phyloP scores from a whole-genome alignment of 257 asterid species.

The Parsonsia alboflavescens region DNA sequence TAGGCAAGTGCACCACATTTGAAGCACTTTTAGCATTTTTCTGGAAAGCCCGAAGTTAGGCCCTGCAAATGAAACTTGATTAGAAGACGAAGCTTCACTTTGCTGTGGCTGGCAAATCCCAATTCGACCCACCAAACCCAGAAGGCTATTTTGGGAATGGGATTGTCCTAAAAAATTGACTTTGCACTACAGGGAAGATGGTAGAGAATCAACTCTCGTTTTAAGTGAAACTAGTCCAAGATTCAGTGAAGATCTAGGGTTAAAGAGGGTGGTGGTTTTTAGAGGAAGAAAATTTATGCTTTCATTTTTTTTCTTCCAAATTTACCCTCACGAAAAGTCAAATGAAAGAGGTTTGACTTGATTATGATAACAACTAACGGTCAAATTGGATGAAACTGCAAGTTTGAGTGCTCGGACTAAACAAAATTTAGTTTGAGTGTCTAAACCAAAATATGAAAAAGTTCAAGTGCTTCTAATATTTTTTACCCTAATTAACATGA shows the following conservation, averaged over 20 bases:
- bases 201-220: conserved; percentile 48
- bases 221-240: conserved; percentile 54
- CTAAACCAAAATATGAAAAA: too few species aligned
- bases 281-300: too few species aligned
- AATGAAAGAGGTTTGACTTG: too few species aligned
- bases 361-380: too few species aligned
- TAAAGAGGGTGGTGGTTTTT: too few species aligned
- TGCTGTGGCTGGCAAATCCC: conserved; percentile 71
- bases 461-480: too few species aligned
- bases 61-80: conserved; percentile 57
- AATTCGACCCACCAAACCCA: conserved; percentile 70
- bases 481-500: too few species aligned
- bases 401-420: too few species aligned
- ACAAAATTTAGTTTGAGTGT: too few species aligned
- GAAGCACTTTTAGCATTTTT: conserved; percentile 81
- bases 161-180: conserved; percentile 62
- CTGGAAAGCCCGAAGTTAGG: conserved; percentile 67
- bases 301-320: too few species aligned
- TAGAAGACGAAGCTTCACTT: conserved; percentile 75
- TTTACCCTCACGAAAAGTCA: too few species aligned
- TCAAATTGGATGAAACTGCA: too few species aligned
- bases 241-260: conserved; percentile 68
- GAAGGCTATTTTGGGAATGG: conserved; percentile 77
- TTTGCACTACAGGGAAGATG: conserved; percentile 54
- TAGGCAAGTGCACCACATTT: conserved; percentile 64